phyloP scores from a whole-genome alignment of 768 basidiomycete genomes.

The Obba rivulosa region DNA sequence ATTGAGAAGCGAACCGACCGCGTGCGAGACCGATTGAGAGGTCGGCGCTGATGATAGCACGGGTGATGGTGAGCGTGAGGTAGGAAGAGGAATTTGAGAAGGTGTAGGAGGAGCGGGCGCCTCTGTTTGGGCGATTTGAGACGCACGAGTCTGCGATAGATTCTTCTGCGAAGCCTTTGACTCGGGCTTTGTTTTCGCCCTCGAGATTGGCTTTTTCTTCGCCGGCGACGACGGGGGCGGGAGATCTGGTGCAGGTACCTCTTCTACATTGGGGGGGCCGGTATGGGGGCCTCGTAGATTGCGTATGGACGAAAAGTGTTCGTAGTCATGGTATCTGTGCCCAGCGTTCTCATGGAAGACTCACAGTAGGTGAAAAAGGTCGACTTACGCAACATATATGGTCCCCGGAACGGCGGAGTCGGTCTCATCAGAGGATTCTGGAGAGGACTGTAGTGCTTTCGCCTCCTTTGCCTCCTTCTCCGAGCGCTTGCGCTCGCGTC shows the following conservation, averaged over 20 bases:
- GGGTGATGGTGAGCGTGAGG: slow-evolving; percentile 30
- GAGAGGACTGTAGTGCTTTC: slow-evolving; percentile 10
- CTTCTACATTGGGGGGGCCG: slow-evolving; percentile 62
- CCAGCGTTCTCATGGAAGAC: no score
- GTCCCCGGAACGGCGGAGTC: slow-evolving; percentile 30
- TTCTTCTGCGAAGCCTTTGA: slow-evolving; percentile 10
- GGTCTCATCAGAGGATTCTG: slow-evolving; percentile 21
- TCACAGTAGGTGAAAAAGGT: slow-evolving; percentile 3
- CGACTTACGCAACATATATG: slow-evolving; percentile 80
- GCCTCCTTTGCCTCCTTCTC: slow-evolving; percentile 19
- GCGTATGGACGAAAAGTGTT: slow-evolving; percentile 92
- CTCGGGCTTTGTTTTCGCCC: slow-evolving; percentile 16
- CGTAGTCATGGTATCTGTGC: slow-evolving; percentile 84
- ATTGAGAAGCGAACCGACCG: not conserved
- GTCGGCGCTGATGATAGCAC: slow-evolving; percentile 11
- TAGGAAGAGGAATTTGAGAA: slow-evolving; percentile 31
- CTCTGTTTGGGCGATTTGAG: slow-evolving; percentile 3
- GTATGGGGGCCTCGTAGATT: slow-evolving; percentile 80
- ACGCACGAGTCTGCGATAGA: slow-evolving; percentile 2
- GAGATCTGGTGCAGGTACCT: slow-evolving; percentile 34
- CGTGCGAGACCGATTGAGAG: slow-evolving; percentile 10
- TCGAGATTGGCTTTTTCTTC: slow-evolving; percentile 28
- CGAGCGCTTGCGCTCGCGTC: slow-evolving; percentile 33
- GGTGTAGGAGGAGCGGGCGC: slow-evolving; percentile 21
- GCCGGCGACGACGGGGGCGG: slow-evolving; percentile 27